phyloP scores from a whole-genome alignment of 1,284 basidiomycete genomes.

The Stygiomarasmius scandens region DNA sequence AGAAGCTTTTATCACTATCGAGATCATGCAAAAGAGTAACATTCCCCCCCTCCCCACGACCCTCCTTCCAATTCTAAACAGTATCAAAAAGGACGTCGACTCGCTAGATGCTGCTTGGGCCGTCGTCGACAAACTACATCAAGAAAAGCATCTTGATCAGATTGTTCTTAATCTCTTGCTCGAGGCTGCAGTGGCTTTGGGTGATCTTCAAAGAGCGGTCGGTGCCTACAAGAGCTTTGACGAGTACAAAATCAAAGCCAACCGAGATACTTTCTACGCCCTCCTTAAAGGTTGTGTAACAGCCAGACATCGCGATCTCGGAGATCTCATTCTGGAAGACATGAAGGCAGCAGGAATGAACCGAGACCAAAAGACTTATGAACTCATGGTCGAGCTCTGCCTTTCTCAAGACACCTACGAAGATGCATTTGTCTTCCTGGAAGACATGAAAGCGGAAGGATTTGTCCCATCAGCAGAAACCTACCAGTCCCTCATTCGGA shows the following conservation, averaged over 20 bases:
- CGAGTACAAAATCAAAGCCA: slow-evolving; percentile 59
- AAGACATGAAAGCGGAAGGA: slow-evolving; percentile 77
- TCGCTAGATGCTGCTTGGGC: slow-evolving; percentile 69
- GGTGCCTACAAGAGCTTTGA: slow-evolving; percentile 71
- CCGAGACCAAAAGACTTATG: slow-evolving; percentile 64
- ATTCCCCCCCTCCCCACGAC: slow-evolving; percentile 51
- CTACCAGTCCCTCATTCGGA: slow-evolving; percentile 67
- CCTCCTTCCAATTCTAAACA: slow-evolving; percentile 51
- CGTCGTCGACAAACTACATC: slow-evolving; percentile 62
- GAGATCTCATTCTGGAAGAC: slow-evolving; percentile 61
- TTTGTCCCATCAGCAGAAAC: slow-evolving; percentile 54
- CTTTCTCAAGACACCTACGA: slow-evolving; percentile 76
- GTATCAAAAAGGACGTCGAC: slow-evolving; percentile 51
- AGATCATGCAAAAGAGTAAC: slow-evolving; percentile 54
- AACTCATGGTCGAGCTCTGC: slow-evolving; percentile 67
- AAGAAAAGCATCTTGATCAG: slow-evolving; percentile 55
- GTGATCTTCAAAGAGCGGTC: slow-evolving; percentile 77
- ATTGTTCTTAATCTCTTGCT: slow-evolving; percentile 69
- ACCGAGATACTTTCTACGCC: slow-evolving; percentile 69
- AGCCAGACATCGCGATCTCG: slow-evolving; percentile 58
- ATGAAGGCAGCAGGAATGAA: slow-evolving; percentile 58
- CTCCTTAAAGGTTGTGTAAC: slow-evolving; percentile 68
- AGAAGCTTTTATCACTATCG: slow-evolving; percentile 59
- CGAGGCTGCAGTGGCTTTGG: slow-evolving; percentile 59
- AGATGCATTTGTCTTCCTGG: slow-evolving; percentile 86